These are phyloP conservation scores for Hanseniaspora lindneri DNA, from an alignment of 805 yeast genomes.

Conservation along the genomic window DNA sequence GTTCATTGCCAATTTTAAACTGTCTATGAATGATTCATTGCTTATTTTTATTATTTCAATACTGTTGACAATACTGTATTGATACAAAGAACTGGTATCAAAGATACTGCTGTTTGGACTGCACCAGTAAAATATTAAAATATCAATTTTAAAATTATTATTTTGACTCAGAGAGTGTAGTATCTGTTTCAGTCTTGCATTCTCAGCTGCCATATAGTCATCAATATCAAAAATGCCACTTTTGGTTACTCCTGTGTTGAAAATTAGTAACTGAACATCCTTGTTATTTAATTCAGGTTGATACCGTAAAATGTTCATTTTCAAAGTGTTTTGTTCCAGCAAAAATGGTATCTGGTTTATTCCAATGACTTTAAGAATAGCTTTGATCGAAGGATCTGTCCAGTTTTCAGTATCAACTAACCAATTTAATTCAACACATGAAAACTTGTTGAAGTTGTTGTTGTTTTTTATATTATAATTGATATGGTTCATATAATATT, in stretches of 20 bases:
- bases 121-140: constrained; percentile 32
- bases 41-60: constrained; percentile 25
- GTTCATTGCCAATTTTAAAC: constrained; percentile 26
- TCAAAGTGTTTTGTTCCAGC: constrained; percentile 14
- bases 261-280: constrained; percentile 29
- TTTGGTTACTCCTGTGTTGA: constrained; percentile 32
- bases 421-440: constrained; percentile 2
- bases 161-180: constrained; percentile 28
- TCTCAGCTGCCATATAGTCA: constrained; percentile 24
- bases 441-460: constrained; percentile 1
- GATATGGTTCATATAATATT: constrained; percentile 4
- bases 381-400: constrained; percentile 2
- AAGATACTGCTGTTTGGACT: constrained; percentile 25
- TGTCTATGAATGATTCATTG: constrained; percentile 25
- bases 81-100: constrained; percentile 20
- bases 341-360: constrained; percentile 23
- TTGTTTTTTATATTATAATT: constrained; percentile 9
- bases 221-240: constrained; percentile 25
- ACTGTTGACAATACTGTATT: constrained; percentile 23
- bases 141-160: constrained; percentile 22
- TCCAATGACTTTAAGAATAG: background rate
- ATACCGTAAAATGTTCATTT: constrained; percentile 5
- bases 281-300: constrained; percentile 17
- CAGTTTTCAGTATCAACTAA: background rate
- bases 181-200: constrained; percentile 28